A percentile compares a stretch with the other conserved stretches of the same genome.
These are phyloP conservation scores for Tephrocybe sp. DNA, from an alignment of 768 basidiomycete species.

Conservation along the genomic window DNA sequence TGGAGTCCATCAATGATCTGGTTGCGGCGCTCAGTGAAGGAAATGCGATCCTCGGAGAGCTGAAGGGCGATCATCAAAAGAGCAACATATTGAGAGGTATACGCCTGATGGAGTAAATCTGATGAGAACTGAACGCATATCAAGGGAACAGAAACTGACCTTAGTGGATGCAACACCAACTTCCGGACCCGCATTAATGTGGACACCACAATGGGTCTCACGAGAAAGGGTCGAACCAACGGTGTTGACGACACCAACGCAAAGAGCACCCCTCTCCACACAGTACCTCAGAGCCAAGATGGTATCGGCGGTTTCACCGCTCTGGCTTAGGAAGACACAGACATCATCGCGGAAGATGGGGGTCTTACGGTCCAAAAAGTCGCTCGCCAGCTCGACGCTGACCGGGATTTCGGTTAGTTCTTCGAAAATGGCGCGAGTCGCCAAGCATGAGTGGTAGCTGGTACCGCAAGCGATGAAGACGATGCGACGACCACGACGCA, in stretches of 20 bases:
- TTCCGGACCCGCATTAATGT: constrained; percentile 99
- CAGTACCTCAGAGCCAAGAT: constrained; percentile 96
- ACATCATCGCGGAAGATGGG: constrained; percentile 99
- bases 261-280: constrained; percentile 93
- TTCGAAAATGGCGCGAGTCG: constrained; percentile 97
- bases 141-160: constrained; percentile 36
- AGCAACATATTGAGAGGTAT: constrained; percentile 98
- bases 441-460: constrained; percentile 95
- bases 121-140: constrained; percentile 1
- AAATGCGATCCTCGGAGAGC: constrained; percentile 95
- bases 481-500: constrained; percentile 90
- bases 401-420: constrained; percentile 99
- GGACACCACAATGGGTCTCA: constrained; percentile 98
- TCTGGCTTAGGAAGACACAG: constrained; percentile 94
- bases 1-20: constrained; percentile 94
- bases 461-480: constrained; percentile 99
- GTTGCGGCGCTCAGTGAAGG: constrained; percentile 85
- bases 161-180: constrained; percentile 99
- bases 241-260: constrained; percentile 97
- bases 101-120: constrained; percentile 55
- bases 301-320: constrained; percentile 98
- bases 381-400: constrained; percentile 94
- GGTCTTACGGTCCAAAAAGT: constrained; percentile 98
- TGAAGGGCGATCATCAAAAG: constrained; percentile 98
- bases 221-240: constrained; percentile 98